These are phyloP conservation scores for Nigrospora sphaerica DNA, from an alignment of 2,329 filamentous ascomycete genomes.

Conservation along the genomic window DNA sequence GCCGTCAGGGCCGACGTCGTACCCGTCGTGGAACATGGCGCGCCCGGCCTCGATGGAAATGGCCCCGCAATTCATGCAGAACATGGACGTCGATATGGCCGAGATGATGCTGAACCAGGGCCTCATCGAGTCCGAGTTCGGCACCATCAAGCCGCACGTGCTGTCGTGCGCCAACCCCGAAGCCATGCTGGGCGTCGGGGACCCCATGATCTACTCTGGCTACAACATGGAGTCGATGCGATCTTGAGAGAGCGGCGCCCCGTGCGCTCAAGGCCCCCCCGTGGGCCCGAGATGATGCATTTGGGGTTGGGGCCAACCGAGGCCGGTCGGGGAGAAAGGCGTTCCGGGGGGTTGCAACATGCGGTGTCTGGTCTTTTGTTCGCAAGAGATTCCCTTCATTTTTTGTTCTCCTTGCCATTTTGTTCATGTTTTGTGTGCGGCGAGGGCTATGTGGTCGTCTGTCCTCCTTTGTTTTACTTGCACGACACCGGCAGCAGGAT, in stretches of 20 bases:
- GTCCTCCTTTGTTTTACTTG: too few relatives aligned
- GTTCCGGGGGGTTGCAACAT: too few relatives aligned
- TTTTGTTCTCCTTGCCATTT: too few relatives aligned
- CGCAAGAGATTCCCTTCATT: too few relatives aligned
- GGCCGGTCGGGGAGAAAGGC: too few relatives aligned
- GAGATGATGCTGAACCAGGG: constrained; percentile 42
- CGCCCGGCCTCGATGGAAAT: constrained; percentile 27
- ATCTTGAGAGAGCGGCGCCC: constrained; percentile 7
- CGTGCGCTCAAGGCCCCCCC: too few relatives aligned
- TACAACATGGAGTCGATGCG: constrained; percentile 33
- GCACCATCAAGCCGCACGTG: constrained; percentile 48
- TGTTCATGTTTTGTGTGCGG: too few relatives aligned
- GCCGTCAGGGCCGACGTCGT: constrained; percentile 18
- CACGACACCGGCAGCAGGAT: too few relatives aligned
- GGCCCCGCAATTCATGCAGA: constrained; percentile 34
- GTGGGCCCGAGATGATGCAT: too few relatives aligned
- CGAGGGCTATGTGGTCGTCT: too few relatives aligned
- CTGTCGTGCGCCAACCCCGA: constrained; percentile 45
- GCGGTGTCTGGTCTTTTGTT: too few relatives aligned
- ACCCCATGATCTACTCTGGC: constrained; percentile 52
- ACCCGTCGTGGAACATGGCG: constrained; percentile 25
- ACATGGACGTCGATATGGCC: constrained; percentile 31
- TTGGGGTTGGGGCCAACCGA: too few relatives aligned
- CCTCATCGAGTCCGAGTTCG: constrained; percentile 43
- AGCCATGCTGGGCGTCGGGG: constrained; percentile 49